Percentiles rank a stretch among this genome's conserved stretches.
These are phyloP conservation scores for Kodamaea restingae DNA, from an alignment of 805 yeast genomes.

Conservation along the genomic window DNA sequence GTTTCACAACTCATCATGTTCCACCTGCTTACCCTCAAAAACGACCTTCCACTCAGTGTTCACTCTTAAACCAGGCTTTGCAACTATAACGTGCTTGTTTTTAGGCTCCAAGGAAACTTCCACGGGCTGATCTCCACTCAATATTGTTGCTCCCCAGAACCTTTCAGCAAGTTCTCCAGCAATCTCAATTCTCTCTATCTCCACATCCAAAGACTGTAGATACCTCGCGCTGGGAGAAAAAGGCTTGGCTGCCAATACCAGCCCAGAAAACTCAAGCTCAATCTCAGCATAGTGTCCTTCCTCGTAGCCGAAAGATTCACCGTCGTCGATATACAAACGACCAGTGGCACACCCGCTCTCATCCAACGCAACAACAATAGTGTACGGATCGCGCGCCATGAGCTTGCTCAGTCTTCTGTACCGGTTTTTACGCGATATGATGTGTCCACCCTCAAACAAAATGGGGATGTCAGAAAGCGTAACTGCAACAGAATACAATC, in stretches of 20 bases:
- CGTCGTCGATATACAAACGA: conserved; percentile 76
- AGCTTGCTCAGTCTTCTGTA: conserved; percentile 74
- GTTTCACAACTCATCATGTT: conserved; percentile 27
- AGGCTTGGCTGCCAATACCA: conserved; percentile 8
- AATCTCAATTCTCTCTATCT: conserved; percentile 53
- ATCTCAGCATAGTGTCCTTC: conserved; percentile 48
- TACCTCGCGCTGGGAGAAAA: conserved; percentile 7
- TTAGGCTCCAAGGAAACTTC: conserved; percentile 7
- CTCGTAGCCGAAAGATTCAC: conserved; percentile 59
- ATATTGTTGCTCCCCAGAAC: conserved; percentile 23
- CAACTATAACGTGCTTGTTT: conserved; percentile 23
- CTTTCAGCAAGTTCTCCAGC: conserved; percentile 21
- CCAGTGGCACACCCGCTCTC: conserved; percentile 50
- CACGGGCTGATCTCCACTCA: conserved; percentile 28
- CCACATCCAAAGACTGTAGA: conserved; percentile 28
- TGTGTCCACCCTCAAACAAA: conserved; percentile 72
- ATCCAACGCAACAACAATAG: conserved; percentile 60
- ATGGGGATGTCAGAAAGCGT: conserved; percentile 66
- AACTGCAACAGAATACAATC: conserved; percentile 36
- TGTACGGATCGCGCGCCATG: conserved; percentile 78
- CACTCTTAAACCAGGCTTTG: conserved; percentile 49
- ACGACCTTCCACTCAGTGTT: conserved; percentile 45
- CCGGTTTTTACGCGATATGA: conserved; percentile 64
- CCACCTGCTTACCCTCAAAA: conserved; percentile 1
- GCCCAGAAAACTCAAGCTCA: conserved; percentile 25